Conservation (phyloP, 2,329 filamentous ascomycete genomes). For the Blumeria graminis region DNA sequence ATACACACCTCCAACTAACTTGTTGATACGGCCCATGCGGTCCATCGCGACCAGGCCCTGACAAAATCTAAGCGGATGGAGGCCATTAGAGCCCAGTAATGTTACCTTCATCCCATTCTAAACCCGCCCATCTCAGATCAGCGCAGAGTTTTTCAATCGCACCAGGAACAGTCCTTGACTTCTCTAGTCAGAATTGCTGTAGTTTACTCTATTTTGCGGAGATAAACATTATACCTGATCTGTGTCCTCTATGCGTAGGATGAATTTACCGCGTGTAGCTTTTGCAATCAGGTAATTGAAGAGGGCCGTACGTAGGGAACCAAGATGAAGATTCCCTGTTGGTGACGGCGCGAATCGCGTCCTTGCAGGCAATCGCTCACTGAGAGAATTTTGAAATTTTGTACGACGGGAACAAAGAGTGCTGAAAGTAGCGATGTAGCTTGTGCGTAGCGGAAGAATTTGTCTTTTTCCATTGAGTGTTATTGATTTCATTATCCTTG, state of each 20-base stretch:
- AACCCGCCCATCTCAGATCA: conserved; percentile 69
- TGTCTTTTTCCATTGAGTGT: not conserved
- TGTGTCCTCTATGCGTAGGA: conserved; percentile 84
- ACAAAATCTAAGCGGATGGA: conserved; percentile 4
- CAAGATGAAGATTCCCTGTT: conserved; percentile 79
- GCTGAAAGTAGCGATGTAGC: not conserved
- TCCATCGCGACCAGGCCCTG: conserved; percentile 59
- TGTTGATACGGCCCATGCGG: conserved; percentile 70
- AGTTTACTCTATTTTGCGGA: not conserved
- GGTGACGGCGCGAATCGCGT: conserved; percentile 90
- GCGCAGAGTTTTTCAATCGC: conserved; percentile 56
- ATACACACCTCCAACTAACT: conserved; percentile 20
- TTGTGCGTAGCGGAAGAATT: not conserved
- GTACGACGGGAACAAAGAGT: conserved; percentile 2
- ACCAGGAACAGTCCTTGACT: conserved; percentile 61
- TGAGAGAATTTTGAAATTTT: conserved; percentile 8
- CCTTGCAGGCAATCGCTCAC: conserved; percentile 31
- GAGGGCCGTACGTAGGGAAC: conserved; percentile 76
- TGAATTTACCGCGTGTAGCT: conserved; percentile 68
- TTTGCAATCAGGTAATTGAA: conserved; percentile 87
- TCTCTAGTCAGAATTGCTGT: conserved; percentile 13
- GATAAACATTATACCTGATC: conserved; percentile 38
- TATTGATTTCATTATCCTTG: not conserved
- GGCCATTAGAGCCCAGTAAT: not conserved
- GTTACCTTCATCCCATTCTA: conserved; percentile 78